Evolutionary conservation across 139 green algal genomes (phyloP), one percentile per base, ranked within the genome.

Genomic region (Trebouxia sp.): DNA sequence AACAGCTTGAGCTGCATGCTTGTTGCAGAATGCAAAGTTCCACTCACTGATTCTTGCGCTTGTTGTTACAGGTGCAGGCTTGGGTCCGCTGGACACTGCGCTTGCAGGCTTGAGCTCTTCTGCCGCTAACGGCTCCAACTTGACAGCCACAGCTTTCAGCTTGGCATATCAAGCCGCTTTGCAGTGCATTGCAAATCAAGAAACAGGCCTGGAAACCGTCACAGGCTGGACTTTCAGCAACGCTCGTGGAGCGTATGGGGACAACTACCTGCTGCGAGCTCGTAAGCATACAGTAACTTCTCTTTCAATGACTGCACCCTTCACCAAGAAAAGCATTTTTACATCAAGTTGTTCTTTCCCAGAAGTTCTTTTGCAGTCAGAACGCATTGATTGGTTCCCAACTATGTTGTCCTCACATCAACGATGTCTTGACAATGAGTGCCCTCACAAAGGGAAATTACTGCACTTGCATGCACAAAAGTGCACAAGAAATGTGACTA

Each of bases 201-300:
- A 76, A 37, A 37, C 50, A 9, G 66, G 66, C 14, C 8, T 76
- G 38, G 66, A 38, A 7, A 50, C 66, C 37, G 30, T 12, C 10
- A 76, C 66, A 30, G 66, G 66, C 17, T 76, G 66, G 66, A 51
- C 35, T 14, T 47, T 76, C 37, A 28, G 11, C 30, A 76, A 76
- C 30, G 37, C 10, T 7, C 11, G 35, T 35, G 66, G 66, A 6
- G 10, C 24, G 7, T 76, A 76, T 14, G 66, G 66, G 5, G 50
- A 10, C 7, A 24, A 76, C 66, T 76, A 76, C 66, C 66, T 76
- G 5, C 38, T 53, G 20, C 48, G 66, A 76, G 66, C 66, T 32
- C 66, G 66, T 76, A 24, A 53, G 66, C n/a, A n/a, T n/a, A n/a
- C n/a, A n/a, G n/a, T n/a, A n/a, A n/a, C n/a, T n/a, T n/a, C n/a